A percentile compares a stretch with the other conserved stretches of the same genome.
Evolutionary conservation across 1,284 basidiomycete species (phyloP).

Genomic region (Trichosporon asahii): DNA sequence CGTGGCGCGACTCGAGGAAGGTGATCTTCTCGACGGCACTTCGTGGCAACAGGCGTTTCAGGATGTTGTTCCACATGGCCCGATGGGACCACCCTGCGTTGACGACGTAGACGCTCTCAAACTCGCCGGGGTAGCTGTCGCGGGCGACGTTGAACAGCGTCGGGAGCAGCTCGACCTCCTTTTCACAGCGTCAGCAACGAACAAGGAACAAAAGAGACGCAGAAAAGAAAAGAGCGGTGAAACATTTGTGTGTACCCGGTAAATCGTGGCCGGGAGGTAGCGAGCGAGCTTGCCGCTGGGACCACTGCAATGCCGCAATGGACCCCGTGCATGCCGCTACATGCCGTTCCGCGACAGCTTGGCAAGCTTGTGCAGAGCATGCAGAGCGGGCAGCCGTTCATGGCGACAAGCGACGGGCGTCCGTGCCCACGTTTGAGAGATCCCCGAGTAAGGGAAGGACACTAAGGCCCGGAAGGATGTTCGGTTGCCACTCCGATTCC

Average conservation of each 20-base stretch:
- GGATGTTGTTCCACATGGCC: conserved; percentile 53
- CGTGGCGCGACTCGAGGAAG: conserved; percentile 42
- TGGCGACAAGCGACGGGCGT: neutral
- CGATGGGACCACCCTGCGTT: conserved; percentile 56
- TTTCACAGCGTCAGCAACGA: conserved; percentile 5
- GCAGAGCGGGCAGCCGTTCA: neutral
- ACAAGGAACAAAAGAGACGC: neutral
- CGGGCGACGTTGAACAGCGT: conserved; percentile 44
- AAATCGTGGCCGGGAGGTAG: neutral
- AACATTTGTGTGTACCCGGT: neutral
- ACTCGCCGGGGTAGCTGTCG: conserved; percentile 49
- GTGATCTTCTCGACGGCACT: conserved; percentile 54
- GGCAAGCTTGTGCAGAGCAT: neutral
- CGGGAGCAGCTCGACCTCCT: conserved; percentile 51
- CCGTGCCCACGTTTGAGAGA: neutral
- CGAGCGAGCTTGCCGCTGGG: neutral
- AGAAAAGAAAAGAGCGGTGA: neutral
- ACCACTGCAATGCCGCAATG: neutral
- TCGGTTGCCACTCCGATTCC: neutral
- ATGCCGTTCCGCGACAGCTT: neutral
- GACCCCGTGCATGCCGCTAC: neutral
- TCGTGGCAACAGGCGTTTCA: conserved; percentile 53
- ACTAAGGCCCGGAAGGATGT: neutral
- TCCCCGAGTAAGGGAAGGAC: neutral
- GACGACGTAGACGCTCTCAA: conserved; percentile 52